A percentile compares a stretch with the other conserved stretches of the same genome.
phyloP scores from a whole-genome alignment of 768 basidiomycete genomes.

The Mycena sanguinolenta region DNA sequence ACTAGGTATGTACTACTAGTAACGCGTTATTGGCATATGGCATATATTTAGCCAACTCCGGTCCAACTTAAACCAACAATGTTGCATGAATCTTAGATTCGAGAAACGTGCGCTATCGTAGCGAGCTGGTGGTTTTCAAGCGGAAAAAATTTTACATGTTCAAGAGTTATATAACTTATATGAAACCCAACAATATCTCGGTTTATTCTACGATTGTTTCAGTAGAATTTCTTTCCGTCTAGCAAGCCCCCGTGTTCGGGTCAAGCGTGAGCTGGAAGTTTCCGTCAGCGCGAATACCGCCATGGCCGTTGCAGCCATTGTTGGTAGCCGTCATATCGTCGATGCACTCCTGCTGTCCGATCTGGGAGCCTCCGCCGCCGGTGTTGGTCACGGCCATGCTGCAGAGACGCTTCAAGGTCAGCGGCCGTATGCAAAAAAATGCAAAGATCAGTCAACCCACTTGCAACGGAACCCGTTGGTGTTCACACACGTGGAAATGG shows the following conservation, averaged over 20 bases:
- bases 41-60: too few relatives aligned
- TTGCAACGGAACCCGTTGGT: constrained; percentile 25
- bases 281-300: constrained; percentile 14
- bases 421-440: neutral
- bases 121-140: too few relatives aligned
- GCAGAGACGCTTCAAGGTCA: neutral
- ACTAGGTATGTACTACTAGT: too few relatives aligned
- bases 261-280: constrained; percentile 25
- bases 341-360: constrained; percentile 3
- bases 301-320: constrained; percentile 26
- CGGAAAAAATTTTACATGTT: too few relatives aligned
- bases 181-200: too few relatives aligned
- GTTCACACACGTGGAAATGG: constrained; percentile 23
- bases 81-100: too few relatives aligned
- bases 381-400: constrained; percentile 31
- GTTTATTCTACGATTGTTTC: too few relatives aligned
- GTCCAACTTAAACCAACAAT: too few relatives aligned
- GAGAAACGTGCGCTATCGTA: too few relatives aligned
- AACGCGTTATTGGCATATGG: too few relatives aligned
- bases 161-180: too few relatives aligned
- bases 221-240: neutral
- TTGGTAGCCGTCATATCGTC: constrained; percentile 28
- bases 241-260: constrained; percentile 9
- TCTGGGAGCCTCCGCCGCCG: constrained; percentile 28
- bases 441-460: neutral